Evolutionary conservation across 1,284 basidiomycete species (phyloP).

Genomic region (Waitea zeae): DNA sequence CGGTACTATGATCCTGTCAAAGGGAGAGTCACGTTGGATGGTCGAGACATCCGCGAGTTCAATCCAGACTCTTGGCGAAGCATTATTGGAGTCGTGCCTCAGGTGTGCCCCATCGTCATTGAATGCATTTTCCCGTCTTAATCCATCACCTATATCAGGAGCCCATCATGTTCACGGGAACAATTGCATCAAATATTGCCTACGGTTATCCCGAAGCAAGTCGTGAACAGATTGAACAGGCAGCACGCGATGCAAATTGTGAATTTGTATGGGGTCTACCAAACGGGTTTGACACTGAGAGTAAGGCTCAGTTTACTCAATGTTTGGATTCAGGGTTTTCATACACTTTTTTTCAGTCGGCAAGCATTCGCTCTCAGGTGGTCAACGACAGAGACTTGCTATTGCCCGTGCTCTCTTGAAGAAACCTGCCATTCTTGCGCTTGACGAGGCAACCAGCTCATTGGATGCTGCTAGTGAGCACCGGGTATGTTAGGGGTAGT

Average conservation of each 20-base stretch:
- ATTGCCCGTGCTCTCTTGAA: conserved; percentile 75
- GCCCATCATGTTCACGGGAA: conserved; percentile 70
- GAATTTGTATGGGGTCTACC: conserved; percentile 92
- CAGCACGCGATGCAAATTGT: conserved; percentile 84
- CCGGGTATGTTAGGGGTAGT: conserved; percentile 20
- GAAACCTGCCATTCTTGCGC: conserved; percentile 64
- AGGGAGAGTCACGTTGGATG: conserved; percentile 75
- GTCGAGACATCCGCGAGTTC: conserved; percentile 72
- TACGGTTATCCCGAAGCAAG: conserved; percentile 69
- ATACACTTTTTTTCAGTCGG: conserved; percentile 34
- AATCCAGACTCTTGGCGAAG: conserved; percentile 73
- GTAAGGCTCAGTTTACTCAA: conserved; percentile 18
- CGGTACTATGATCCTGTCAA: conserved; percentile 85
- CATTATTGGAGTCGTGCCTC: conserved; percentile 79
- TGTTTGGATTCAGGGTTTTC: conserved; percentile 20
- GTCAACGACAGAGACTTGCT: conserved; percentile 42
- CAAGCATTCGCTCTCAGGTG: conserved; percentile 57
- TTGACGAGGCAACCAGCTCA: conserved; percentile 76
- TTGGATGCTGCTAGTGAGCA: conserved; percentile 85
- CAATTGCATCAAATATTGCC: conserved; percentile 85
- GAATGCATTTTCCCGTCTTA: background rate
- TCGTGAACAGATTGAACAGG: conserved; percentile 71
- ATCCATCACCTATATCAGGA: conserved; percentile 23
- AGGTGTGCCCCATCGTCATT: conserved; percentile 18
- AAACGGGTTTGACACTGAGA: conserved; percentile 63